phyloP scores from a whole-genome alignment of 163 green algal genomes.

The Scenedesmus sp. region DNA sequence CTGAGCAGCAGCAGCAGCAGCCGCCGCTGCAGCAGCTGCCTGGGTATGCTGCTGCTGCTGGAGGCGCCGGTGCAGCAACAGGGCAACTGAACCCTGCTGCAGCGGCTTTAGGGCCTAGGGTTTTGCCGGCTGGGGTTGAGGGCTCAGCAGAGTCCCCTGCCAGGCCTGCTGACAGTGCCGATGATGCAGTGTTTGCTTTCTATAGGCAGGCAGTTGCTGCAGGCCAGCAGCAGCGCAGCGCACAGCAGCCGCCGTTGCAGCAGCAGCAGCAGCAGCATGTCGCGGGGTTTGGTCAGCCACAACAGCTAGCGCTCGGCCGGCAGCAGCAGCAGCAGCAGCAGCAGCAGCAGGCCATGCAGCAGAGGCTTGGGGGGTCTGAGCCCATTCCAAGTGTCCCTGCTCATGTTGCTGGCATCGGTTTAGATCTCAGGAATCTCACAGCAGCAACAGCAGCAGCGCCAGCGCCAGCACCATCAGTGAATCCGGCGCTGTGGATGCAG shows the following conservation, averaged over 20 bases:
- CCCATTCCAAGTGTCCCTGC: background rate
- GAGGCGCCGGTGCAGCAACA: background rate
- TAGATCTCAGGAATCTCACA: background rate
- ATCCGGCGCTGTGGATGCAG: background rate
- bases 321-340: slow-evolving; percentile 23
- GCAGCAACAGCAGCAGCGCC: background rate
- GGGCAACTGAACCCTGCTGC: background rate
- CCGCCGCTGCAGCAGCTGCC: background rate
- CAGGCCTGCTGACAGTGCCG: background rate
- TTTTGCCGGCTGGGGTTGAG: background rate
- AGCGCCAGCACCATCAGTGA: background rate
- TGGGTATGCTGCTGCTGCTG: background rate
- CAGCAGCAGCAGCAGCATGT: background rate
- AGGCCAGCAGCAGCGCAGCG: background rate
- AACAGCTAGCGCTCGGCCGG: background rate
- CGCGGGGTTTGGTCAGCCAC: background rate
- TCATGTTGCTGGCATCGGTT: background rate
- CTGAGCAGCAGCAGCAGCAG: slow-evolving; percentile 5
- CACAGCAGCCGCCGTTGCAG: background rate
- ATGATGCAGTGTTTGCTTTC: background rate
- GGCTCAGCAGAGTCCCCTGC: background rate
- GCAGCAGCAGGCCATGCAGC: background rate
- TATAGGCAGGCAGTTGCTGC: background rate
- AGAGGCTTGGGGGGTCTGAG: background rate
- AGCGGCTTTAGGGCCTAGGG: background rate